Evolutionary conservation across 345 rosid species (phyloP), one percentile per base, ranked within the genome.

Genomic region (Balakata baccata): DNA sequence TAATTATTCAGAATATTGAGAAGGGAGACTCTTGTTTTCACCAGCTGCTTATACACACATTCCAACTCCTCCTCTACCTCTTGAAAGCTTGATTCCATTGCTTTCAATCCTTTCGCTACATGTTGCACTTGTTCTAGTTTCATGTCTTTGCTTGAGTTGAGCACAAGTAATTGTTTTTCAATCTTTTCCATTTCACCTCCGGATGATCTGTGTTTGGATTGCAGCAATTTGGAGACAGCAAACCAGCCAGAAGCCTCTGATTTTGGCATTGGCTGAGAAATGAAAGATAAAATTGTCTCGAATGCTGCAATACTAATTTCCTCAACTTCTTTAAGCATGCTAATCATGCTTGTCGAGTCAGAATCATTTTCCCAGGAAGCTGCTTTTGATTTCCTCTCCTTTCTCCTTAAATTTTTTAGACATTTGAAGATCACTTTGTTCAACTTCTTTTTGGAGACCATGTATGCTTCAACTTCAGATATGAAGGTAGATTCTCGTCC

Each of bases 21-120:
- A 63, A 63, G 49, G 49, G 67, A 63, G 6, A 63, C 67, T 63
- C 67, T 63, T 11, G 67, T 69, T 69, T 69, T 69, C 59, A 69
- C 45, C 60, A 70, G 12, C 6, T 12, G 50, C 66, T 58, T 46
- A 12, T 49, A 72, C 6, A 72, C 53, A 8, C 58, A 56, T 13
- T 49, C 60, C 2, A 60, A 29, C 9, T 47, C 67, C 29, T 70
- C 52, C 67, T 61, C 75, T 12, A n/a, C 38, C 34, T 61, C 68
- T 52, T 72, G 34, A 13, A 72, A 14, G 66, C 58, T 72, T 5
- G n/a, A 50, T 6, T 72, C 69, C 17, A 62, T 2, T 49, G 43
- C 59, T 45, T 72, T 25, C 37, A 72, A 50, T 61, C 49, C 59
- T 51, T 50, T 72, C 7, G 62, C 1, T 8, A 50, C 7, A 45